A percentile compares a stretch with the other conserved stretches of the same genome.
phyloP scores from a whole-genome alignment of 177 flowering plant species.

The Tripterygium wilfordii region DNA sequence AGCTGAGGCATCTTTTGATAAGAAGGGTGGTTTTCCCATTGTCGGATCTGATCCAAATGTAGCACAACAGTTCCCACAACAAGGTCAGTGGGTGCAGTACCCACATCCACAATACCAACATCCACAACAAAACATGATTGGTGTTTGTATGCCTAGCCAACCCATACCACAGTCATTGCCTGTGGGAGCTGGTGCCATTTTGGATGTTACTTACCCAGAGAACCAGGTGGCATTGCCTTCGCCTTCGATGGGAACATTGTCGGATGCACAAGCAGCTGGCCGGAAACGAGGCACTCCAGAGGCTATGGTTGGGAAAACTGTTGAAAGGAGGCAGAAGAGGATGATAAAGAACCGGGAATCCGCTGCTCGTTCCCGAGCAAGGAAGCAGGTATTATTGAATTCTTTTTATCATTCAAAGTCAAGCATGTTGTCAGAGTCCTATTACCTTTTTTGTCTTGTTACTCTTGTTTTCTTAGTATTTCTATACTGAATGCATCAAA shows the following conservation, averaged over 20 bases:
- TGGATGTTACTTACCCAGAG: slow-evolving; percentile 41
- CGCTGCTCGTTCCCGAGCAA: slow-evolving; percentile 52
- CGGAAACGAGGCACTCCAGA: slow-evolving; percentile 32
- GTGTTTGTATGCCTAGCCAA: slow-evolving; percentile 29
- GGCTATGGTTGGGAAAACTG: slow-evolving; percentile 40
- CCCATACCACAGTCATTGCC: slow-evolving; percentile 31
- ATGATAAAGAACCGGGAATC: slow-evolving; percentile 55
- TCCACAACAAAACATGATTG: slow-evolving; percentile 40
- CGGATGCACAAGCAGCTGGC: slow-evolving; percentile 45
- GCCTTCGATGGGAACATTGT: slow-evolving; percentile 41
- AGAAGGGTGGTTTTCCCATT: slow-evolving; percentile 16
- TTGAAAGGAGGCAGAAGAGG: too few relatives aligned
- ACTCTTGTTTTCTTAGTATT: not conserved
- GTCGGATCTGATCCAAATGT: slow-evolving; percentile 28
- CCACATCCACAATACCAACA: slow-evolving; percentile 35
- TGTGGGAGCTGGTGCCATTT: slow-evolving; percentile 14
- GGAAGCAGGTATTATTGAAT: slow-evolving; percentile 30
- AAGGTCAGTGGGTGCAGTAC: slow-evolving; percentile 46
- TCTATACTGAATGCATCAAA: not conserved
- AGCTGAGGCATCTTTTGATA: slow-evolving; percentile 26
- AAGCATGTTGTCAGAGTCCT: not conserved
- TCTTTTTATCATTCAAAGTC: not conserved
- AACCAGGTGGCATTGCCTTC: slow-evolving; percentile 35
- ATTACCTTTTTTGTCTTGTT: not conserved
- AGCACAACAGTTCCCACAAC: slow-evolving; percentile 32